Percentiles rank a stretch among this genome's conserved stretches.
Conservation (phyloP, 768 basidiomycete species). For the Lactifluus pinguis region DNA sequence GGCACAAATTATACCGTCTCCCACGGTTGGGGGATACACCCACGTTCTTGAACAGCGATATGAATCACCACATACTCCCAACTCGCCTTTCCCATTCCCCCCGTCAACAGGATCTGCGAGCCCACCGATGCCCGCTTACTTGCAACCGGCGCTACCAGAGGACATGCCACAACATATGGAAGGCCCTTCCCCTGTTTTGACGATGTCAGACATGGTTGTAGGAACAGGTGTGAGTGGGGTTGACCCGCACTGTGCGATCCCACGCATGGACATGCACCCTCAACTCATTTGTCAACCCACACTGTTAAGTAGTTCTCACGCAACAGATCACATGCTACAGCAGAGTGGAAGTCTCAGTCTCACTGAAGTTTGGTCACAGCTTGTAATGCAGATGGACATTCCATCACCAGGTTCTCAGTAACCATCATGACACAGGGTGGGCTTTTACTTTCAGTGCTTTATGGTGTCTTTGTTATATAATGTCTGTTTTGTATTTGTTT, state of each 20-base stretch:
- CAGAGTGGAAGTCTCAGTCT: slow-evolving; percentile 16
- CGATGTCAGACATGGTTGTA: background rate
- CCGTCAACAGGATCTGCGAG: background rate
- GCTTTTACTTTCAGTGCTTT: too few species aligned
- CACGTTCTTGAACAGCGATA: background rate
- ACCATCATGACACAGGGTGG: background rate
- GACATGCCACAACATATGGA: background rate
- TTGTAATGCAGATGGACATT: slow-evolving; percentile 12
- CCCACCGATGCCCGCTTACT: background rate
- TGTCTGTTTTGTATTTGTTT: too few species aligned
- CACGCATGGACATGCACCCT: background rate
- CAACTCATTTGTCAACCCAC: background rate
- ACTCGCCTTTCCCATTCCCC: background rate
- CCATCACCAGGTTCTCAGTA: background rate
- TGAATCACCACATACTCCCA: background rate
- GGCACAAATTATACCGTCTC: slow-evolving; percentile 21
- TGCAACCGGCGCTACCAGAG: background rate
- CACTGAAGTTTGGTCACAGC: slow-evolving; percentile 14
- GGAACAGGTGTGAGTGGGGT: background rate
- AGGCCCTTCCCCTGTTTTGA: background rate
- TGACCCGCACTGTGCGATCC: slow-evolving; percentile 1
- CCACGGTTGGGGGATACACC: slow-evolving; percentile 16
- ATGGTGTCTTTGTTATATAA: too few species aligned
- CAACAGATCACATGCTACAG: slow-evolving; percentile 9
- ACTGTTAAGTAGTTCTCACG: background rate